These are phyloP conservation scores for Mariannaea elegans DNA, from an alignment of 2,329 filamentous ascomycete genomes.

Conservation along the genomic window DNA sequence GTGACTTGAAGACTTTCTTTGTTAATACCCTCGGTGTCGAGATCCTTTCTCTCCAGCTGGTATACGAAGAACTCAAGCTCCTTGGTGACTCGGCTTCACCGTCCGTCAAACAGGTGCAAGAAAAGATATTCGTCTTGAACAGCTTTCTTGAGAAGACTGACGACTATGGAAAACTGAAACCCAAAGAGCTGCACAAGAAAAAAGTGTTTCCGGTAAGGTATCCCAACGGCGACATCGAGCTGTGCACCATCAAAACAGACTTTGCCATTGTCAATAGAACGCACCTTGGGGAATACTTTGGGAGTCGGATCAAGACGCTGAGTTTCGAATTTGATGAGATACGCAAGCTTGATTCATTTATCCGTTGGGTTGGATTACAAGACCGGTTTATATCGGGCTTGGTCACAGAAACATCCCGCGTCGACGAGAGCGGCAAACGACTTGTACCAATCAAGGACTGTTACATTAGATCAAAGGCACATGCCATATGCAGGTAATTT, in stretches of 20 bases:
- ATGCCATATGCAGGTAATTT: too few species aligned
- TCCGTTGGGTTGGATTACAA: too few species aligned
- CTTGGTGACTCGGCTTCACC: background rate
- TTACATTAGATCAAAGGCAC: too few species aligned
- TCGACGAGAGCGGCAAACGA: too few species aligned
- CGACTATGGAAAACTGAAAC: background rate
- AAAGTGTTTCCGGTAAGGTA: background rate
- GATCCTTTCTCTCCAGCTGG: background rate
- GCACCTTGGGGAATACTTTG: background rate
- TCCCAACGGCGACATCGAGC: background rate
- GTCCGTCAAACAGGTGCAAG: background rate
- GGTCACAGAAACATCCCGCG: too few species aligned
- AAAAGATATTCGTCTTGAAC: background rate
- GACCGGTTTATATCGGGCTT: too few species aligned
- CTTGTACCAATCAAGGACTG: too few species aligned
- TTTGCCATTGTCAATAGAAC: background rate
- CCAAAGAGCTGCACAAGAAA: background rate
- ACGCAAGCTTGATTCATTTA: too few species aligned
- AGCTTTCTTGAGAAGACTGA: background rate
- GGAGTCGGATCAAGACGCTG: background rate
- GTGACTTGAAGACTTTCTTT: constrained; percentile 2
- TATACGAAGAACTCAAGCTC: background rate
- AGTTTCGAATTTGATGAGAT: too few species aligned
- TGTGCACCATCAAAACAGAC: background rate
- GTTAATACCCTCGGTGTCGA: constrained; percentile 9